Percentiles rank a stretch among this genome's conserved stretches.
These are phyloP conservation scores for Ceratobasidium papillatum DNA, from an alignment of 1,284 basidiomycete species.

Conservation along the genomic window DNA sequence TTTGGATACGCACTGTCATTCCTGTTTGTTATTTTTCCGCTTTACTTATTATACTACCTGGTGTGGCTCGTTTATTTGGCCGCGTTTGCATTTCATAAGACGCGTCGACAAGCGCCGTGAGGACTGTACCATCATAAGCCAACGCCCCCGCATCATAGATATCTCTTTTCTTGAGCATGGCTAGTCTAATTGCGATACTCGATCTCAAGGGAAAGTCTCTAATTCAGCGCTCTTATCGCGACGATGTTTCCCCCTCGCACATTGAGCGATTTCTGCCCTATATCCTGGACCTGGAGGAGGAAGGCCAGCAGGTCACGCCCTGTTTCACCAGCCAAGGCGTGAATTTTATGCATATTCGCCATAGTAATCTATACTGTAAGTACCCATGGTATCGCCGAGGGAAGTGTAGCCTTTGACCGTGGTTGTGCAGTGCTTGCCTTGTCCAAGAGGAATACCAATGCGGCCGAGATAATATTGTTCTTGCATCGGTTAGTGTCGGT, in stretches of 20 bases:
- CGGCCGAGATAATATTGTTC: constrained; percentile 96
- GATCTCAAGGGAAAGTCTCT: constrained; percentile 99
- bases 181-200: constrained; percentile 87
- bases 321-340: constrained; percentile 94
- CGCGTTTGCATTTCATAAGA: constrained; percentile 9
- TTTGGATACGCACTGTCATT: neutral
- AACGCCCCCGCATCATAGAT: neutral
- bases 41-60: neutral
- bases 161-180: constrained; percentile 53
- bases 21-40: neutral
- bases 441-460: constrained; percentile 96
- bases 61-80: constrained; percentile 1
- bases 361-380: constrained; percentile 96
- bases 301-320: constrained; percentile 91
- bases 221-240: constrained; percentile 97
- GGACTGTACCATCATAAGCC: no score
- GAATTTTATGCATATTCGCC: constrained; percentile 98
- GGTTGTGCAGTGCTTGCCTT: constrained; percentile 82
- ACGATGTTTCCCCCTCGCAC: constrained; percentile 89
- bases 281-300: constrained; percentile 96
- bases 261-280: constrained; percentile 96
- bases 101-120: constrained; percentile 18
- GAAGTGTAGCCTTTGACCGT: neutral
- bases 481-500: constrained; percentile 84
- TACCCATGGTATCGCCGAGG: constrained; percentile 44